phyloP scores from a whole-genome alignment of 2,329 filamentous ascomycete species.

The Xylariomycetidae sp. region DNA sequence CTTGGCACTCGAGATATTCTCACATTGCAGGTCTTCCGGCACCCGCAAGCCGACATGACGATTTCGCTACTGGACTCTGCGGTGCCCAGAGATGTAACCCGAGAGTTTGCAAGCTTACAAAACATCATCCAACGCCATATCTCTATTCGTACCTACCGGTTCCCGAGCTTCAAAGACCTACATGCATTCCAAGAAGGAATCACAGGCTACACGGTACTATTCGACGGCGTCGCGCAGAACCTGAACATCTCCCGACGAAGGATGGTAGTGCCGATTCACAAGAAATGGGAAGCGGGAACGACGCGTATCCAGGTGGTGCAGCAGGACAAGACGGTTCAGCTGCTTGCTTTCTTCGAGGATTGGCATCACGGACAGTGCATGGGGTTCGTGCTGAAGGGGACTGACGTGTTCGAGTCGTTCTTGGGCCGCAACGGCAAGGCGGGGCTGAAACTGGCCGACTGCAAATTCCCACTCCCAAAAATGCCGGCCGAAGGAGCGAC shows the following conservation, averaged over 20 bases:
- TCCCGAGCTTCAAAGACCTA: slow-evolving; percentile 60
- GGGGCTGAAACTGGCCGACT: slow-evolving; percentile 75
- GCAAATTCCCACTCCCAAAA: slow-evolving; percentile 79
- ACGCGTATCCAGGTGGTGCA: slow-evolving; percentile 76
- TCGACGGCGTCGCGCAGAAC: slow-evolving; percentile 63
- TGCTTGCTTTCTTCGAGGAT: slow-evolving; percentile 82
- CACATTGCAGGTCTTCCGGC: slow-evolving; percentile 61
- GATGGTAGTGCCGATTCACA: slow-evolving; percentile 89
- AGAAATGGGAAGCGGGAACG: slow-evolving; percentile 83
- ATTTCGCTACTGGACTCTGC: slow-evolving; percentile 67
- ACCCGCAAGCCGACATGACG: slow-evolving; percentile 71
- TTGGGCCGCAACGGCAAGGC: slow-evolving; percentile 58
- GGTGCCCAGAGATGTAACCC: slow-evolving; percentile 53
- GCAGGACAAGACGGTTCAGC: slow-evolving; percentile 67
- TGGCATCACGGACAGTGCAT: slow-evolving; percentile 83
- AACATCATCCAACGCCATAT: slow-evolving; percentile 45
- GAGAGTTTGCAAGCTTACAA: slow-evolving; percentile 57
- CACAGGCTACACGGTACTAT: slow-evolving; percentile 73
- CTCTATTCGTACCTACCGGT: slow-evolving; percentile 68
- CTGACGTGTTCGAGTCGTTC: slow-evolving; percentile 73
- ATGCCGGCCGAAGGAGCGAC: slow-evolving; percentile 44
- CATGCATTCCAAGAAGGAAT: slow-evolving; percentile 74
- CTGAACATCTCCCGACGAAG: slow-evolving; percentile 78
- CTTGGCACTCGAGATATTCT: slow-evolving; percentile 58
- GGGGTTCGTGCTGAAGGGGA: slow-evolving; percentile 80